These are phyloP conservation scores for Cladobotryum mycophilum DNA, from an alignment of 2,329 filamentous ascomycete species.

Conservation along the genomic window DNA sequence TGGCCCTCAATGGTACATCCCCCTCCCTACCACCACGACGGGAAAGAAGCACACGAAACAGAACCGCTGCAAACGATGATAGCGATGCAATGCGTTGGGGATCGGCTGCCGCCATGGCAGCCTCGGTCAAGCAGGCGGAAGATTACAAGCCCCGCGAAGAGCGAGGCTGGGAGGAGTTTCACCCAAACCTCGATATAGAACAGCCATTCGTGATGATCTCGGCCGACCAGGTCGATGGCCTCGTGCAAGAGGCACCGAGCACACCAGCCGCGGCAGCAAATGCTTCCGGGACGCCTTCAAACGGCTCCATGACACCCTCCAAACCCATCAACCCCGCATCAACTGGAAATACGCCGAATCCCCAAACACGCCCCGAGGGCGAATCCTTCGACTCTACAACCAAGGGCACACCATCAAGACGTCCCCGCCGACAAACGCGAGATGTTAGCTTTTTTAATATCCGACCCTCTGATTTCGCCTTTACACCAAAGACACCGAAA, in stretches of 20 bases:
- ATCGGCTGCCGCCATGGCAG: slow-evolving; percentile 82
- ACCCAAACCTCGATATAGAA: slow-evolving; percentile 90
- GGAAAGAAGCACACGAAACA: slow-evolving; percentile 51
- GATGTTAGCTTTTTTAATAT: slow-evolving; percentile 50
- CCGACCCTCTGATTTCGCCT: slow-evolving; percentile 36
- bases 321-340: slow-evolving; percentile 39
- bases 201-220: slow-evolving; percentile 69
- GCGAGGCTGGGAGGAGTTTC: slow-evolving; percentile 95
- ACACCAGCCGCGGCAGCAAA: slow-evolving; percentile 24
- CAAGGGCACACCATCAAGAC: slow-evolving; percentile 28
- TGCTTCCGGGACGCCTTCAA: slow-evolving; percentile 23
- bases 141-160: slow-evolving; percentile 97
- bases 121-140: slow-evolving; percentile 82
- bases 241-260: slow-evolving; percentile 36
- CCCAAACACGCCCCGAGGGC: slow-evolving; percentile 25
- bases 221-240: slow-evolving; percentile 79
- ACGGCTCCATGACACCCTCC: slow-evolving; percentile 41
- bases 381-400: slow-evolving; percentile 25
- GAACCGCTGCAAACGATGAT: slow-evolving; percentile 44
- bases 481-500: slow-evolving; percentile 51
- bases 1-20: slow-evolving; percentile 31
- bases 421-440: slow-evolving; percentile 40
- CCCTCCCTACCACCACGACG: slow-evolving; percentile 45
- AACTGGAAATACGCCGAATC: slow-evolving; percentile 37
- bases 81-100: slow-evolving; percentile 66